phyloP scores from a whole-genome alignment of 176 grass and related monocot species.

The Carex scoparia region DNA sequence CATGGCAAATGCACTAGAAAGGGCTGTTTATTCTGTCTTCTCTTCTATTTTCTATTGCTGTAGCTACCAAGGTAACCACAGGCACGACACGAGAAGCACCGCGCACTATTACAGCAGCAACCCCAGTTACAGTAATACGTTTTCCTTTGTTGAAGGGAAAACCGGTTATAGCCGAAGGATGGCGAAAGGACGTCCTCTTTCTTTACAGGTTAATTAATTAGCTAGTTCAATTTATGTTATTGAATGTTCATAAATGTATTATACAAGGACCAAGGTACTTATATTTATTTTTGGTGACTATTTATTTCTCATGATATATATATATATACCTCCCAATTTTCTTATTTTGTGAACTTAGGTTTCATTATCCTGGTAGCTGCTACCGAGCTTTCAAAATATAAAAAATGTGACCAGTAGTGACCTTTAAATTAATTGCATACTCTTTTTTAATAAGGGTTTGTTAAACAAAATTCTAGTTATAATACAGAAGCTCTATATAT shows the following conservation, averaged over 20 bases:
- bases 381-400: too few relatives aligned
- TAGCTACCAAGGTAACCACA: slow-evolving; percentile 53
- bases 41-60: slow-evolving; percentile 63
- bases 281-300: background rate
- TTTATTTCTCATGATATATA: background rate
- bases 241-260: background rate
- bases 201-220: slow-evolving; percentile 42
- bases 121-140: slow-evolving; percentile 12
- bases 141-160: slow-evolving; percentile 14
- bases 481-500: background rate
- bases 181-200: slow-evolving; percentile 52
- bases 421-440: background rate
- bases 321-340: background rate
- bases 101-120: slow-evolving; percentile 24
- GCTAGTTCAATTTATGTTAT: background rate
- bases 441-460: background rate
- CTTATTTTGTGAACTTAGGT: background rate
- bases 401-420: background rate
- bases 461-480: background rate
- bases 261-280: background rate
- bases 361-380: background rate
- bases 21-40: slow-evolving; percentile 47
- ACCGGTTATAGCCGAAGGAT: slow-evolving; percentile 33
- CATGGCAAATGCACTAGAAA: slow-evolving; percentile 48
- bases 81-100: slow-evolving; percentile 49